Conservation (phyloP, 2,329 filamentous ascomycete genomes). For the Aspergillus thermomutatus region DNA sequence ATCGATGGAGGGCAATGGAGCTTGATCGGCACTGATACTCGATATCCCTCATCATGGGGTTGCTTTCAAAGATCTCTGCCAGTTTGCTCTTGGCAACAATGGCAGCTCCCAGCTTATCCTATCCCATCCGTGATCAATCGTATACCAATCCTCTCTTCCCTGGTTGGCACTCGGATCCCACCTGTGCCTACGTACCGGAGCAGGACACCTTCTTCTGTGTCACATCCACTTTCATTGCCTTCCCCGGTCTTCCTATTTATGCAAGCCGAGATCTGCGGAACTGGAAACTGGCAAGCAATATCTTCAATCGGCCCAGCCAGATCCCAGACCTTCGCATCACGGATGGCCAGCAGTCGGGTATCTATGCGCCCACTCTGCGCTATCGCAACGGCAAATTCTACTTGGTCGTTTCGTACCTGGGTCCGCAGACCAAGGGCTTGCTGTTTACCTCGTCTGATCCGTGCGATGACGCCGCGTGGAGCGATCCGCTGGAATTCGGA, state of each 20-base stretch:
- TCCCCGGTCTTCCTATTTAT: slow-evolving; percentile 46
- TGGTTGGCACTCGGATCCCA: slow-evolving; percentile 48
- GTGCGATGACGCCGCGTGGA: slow-evolving; percentile 13
- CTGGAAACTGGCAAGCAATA: slow-evolving; percentile 19
- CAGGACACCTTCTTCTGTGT: slow-evolving; percentile 45
- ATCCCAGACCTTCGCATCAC: slow-evolving; percentile 31
- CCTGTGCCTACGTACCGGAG: slow-evolving; percentile 39
- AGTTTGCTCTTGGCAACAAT: neutral
- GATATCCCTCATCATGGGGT: neutral
- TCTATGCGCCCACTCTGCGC: slow-evolving; percentile 42
- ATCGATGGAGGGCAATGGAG: neutral
- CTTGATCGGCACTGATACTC: neutral
- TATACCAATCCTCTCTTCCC: slow-evolving; percentile 45
- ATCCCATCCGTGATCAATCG: neutral
- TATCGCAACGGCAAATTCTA: slow-evolving; percentile 41
- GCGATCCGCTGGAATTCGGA: slow-evolving; percentile 8
- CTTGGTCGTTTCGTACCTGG: slow-evolving; percentile 30
- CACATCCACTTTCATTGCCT: slow-evolving; percentile 44
- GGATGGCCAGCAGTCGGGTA: slow-evolving; percentile 27
- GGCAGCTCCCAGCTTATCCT: neutral
- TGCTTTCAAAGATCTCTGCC: neutral
- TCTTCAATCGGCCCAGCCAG: slow-evolving; percentile 29
- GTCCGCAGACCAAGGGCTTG: slow-evolving; percentile 8
- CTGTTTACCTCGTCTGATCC: slow-evolving; percentile 15
- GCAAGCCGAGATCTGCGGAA: slow-evolving; percentile 40